phyloP scores from a whole-genome alignment of 2,329 filamentous ascomycete species.

The Aspergillus sp. region DNA sequence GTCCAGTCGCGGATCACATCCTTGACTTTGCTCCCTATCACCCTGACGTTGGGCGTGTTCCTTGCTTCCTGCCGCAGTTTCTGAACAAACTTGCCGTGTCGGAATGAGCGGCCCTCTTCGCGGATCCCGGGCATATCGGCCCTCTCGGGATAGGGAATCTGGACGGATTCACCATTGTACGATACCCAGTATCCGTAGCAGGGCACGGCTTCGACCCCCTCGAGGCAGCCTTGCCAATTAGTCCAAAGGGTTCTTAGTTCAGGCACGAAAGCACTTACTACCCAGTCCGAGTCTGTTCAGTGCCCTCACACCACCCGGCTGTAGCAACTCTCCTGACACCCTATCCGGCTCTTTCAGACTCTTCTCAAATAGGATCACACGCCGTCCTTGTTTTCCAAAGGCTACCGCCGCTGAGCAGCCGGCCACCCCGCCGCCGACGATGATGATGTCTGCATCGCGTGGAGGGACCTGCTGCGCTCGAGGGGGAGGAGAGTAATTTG shows the following conservation, averaged over 20 bases:
- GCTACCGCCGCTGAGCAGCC: background rate
- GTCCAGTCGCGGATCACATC: background rate
- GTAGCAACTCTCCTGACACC: background rate
- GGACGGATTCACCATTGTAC: background rate
- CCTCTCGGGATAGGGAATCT: background rate
- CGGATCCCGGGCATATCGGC: background rate
- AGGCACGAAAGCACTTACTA: background rate
- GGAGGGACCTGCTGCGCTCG: background rate
- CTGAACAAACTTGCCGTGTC: conserved; percentile 88
- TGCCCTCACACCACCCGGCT: background rate
- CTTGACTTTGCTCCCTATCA: background rate
- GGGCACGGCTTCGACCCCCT: background rate
- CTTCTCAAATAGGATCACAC: background rate
- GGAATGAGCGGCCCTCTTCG: conserved; percentile 64
- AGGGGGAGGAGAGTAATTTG: background rate
- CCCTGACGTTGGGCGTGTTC: conserved; percentile 30
- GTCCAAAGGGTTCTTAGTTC: too few relatives aligned
- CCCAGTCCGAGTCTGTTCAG: background rate
- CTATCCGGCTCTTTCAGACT: background rate
- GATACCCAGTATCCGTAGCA: background rate
- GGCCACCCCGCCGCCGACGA: background rate
- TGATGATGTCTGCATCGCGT: background rate
- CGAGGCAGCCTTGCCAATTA: background rate
- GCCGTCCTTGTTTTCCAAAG: background rate
- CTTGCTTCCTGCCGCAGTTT: conserved; percentile 70